phyloP scores from a whole-genome alignment of 257 asterid species.

The Fraxinus pennsylvanica region DNA sequence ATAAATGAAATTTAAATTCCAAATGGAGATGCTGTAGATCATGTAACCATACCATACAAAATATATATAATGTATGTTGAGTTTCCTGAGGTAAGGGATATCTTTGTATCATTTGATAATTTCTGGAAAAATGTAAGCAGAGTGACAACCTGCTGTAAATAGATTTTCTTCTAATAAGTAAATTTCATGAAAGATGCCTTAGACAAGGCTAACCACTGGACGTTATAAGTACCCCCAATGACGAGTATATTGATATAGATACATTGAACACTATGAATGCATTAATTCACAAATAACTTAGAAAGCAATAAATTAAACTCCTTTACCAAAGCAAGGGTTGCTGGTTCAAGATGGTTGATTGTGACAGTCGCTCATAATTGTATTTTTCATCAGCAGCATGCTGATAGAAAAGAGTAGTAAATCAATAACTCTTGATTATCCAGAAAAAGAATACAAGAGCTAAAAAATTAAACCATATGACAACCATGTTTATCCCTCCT shows the following conservation, averaged over 20 bases:
- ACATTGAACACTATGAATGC: slow-evolving; percentile 2
- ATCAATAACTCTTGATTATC: slow-evolving; percentile 19
- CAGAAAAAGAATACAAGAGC: slow-evolving; percentile 12
- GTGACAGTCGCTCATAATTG: slow-evolving; percentile 82
- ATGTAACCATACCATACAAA: neutral
- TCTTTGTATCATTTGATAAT: neutral
- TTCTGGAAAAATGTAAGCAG: neutral
- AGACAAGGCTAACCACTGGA: slow-evolving; percentile 4
- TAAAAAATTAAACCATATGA: slow-evolving; percentile 8
- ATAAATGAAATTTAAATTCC: slow-evolving; percentile 12
- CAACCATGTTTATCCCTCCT: neutral
- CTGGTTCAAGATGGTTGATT: slow-evolving; percentile 83
- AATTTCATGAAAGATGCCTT: neutral
- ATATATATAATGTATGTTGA: neutral
- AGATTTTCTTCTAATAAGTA: neutral
- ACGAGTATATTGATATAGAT: neutral
- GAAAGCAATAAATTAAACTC: slow-evolving; percentile 19
- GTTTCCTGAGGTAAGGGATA: neutral
- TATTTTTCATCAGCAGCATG: slow-evolving; percentile 99
- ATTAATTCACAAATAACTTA: slow-evolving; percentile 18
- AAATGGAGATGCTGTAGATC: neutral
- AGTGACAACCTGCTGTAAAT: neutral
- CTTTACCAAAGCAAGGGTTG: slow-evolving; percentile 91
- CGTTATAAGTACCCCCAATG: neutral
- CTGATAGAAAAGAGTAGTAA: slow-evolving; percentile 43